Evolutionary conservation across 2,329 filamentous ascomycete species (phyloP).

Genomic region (Fusarium fujikuroi): DNA sequence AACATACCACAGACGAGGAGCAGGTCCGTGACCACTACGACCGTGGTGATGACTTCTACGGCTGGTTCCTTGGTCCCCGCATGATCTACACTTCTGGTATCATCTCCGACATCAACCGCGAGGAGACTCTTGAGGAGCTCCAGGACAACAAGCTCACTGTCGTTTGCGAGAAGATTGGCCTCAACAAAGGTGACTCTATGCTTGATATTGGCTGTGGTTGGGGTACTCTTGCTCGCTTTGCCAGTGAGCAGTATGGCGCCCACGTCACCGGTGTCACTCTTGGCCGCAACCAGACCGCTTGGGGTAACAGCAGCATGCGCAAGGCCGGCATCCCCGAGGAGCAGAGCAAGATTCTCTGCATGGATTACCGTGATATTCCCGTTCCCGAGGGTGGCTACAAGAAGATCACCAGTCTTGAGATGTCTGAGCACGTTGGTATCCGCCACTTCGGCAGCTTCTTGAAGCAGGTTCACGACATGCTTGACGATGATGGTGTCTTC

Average conservation of each 20-base stretch:
- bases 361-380: slow-evolving; percentile 96
- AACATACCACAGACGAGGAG: slow-evolving; percentile 73
- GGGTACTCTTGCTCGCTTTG: slow-evolving; percentile 95
- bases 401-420: slow-evolving; percentile 97
- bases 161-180: slow-evolving; percentile 93
- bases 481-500: slow-evolving; percentile 95
- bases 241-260: slow-evolving; percentile 90
- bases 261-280: slow-evolving; percentile 90
- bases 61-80: slow-evolving; percentile 96
- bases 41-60: slow-evolving; percentile 97
- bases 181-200: slow-evolving; percentile 82
- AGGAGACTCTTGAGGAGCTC: slow-evolving; percentile 92
- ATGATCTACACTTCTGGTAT: slow-evolving; percentile 99
- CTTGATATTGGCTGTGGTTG: slow-evolving; percentile 98
- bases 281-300: slow-evolving; percentile 94
- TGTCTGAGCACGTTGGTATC: slow-evolving; percentile 98
- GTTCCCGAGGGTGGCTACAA: slow-evolving; percentile 77
- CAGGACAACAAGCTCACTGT: slow-evolving; percentile 97
- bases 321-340: slow-evolving; percentile 83
- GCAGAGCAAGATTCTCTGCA: slow-evolving; percentile 92
- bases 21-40: slow-evolving; percentile 98
- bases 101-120: slow-evolving; percentile 85
- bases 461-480: slow-evolving; percentile 91
- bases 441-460: slow-evolving; percentile 86
- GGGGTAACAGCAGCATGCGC: slow-evolving; percentile 91